Conservation (phyloP, 2,329 filamentous ascomycete genomes). For the Xylaria arbuscula region DNA sequence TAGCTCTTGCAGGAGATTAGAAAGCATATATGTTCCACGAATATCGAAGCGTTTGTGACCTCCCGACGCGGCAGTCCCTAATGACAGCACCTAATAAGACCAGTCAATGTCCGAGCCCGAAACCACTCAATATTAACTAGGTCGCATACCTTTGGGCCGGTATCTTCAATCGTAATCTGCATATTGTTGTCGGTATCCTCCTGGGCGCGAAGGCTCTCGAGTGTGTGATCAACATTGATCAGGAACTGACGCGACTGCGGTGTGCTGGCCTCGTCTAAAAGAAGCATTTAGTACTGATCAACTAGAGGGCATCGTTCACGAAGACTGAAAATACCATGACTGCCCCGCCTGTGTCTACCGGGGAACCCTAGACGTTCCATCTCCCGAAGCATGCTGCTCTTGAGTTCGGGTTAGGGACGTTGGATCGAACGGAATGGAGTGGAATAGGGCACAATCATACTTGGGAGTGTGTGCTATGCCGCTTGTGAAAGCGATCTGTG, state of each 20-base stretch:
- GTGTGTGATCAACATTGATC: conserved; percentile 85
- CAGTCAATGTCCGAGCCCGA: conserved; percentile 23
- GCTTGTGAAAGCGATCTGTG: conserved; percentile 59
- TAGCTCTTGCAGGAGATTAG: conserved; percentile 94
- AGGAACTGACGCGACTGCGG: conserved; percentile 80
- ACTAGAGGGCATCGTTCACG: not conserved
- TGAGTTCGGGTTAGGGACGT: conserved; percentile 46
- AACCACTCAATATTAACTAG: conserved; percentile 3
- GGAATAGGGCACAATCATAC: conserved; percentile 48
- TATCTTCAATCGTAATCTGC: conserved; percentile 98
- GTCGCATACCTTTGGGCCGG: conserved; percentile 78
- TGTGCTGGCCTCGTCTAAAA: conserved; percentile 76
- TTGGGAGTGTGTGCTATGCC: conserved; percentile 68
- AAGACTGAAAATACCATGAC: conserved; percentile 61
- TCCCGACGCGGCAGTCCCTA: conserved; percentile 86
- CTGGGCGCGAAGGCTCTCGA: conserved; percentile 80
- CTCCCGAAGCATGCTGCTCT: conserved; percentile 67
- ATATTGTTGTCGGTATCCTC: conserved; percentile 95
- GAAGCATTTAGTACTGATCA: conserved; percentile 4
- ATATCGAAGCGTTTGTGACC: conserved; percentile 90
- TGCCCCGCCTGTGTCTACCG: conserved; percentile 68
- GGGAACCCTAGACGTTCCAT: conserved; percentile 63
- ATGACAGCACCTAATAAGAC: conserved; percentile 73
- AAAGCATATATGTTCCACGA: conserved; percentile 96
- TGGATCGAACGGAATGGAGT: not conserved